Evolutionary conservation across 2,329 filamentous ascomycete species (phyloP).

Genomic region (Ascomycota sp.): DNA sequence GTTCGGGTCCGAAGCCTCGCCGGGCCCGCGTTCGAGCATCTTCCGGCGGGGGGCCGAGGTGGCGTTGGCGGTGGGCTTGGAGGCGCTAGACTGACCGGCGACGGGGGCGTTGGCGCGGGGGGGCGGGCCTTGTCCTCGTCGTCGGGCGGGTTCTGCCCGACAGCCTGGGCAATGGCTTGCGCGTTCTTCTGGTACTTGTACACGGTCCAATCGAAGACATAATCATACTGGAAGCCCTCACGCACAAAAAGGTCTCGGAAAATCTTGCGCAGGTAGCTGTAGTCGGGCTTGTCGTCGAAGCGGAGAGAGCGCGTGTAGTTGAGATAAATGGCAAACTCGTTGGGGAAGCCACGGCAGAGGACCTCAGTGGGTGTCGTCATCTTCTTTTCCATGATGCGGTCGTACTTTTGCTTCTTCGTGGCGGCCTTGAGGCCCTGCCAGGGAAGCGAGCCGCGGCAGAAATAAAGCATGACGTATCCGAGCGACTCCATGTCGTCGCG

Average conservation of each 20-base stretch:
- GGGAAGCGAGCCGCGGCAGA: constrained; percentile 93
- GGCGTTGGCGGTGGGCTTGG: constrained; percentile 46
- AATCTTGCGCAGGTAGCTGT: constrained; percentile 98
- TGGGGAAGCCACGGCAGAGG: constrained; percentile 95
- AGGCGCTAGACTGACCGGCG: constrained; percentile 39
- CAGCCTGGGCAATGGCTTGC: constrained; percentile 75
- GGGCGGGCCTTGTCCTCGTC: constrained; percentile 56
- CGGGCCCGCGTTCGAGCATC: constrained; percentile 49
- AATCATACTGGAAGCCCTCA: constrained; percentile 98
- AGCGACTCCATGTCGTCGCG: constrained; percentile 99
- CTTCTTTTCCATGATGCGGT: constrained; percentile 99
- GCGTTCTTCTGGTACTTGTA: constrained; percentile 99
- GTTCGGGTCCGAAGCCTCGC: constrained; percentile 50
- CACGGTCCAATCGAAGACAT: constrained; percentile 99
- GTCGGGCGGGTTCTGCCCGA: constrained; percentile 44
- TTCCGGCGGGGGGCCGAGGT: constrained; percentile 65
- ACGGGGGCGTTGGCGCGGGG: constrained; percentile 45
- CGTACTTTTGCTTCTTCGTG: constrained; percentile 99
- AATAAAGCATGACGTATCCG: constrained; percentile 99
- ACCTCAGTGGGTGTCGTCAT: constrained; percentile 99
- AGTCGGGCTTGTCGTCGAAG: constrained; percentile 99
- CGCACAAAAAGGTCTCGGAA: constrained; percentile 98
- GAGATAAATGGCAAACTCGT: constrained; percentile 98
- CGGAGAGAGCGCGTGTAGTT: constrained; percentile 98
- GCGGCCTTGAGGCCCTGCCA: constrained; percentile 98